Base-by-base conservation (phyloP, 495 filamentous ascomycete species). In the Hypoxylon intermedium region DNA sequence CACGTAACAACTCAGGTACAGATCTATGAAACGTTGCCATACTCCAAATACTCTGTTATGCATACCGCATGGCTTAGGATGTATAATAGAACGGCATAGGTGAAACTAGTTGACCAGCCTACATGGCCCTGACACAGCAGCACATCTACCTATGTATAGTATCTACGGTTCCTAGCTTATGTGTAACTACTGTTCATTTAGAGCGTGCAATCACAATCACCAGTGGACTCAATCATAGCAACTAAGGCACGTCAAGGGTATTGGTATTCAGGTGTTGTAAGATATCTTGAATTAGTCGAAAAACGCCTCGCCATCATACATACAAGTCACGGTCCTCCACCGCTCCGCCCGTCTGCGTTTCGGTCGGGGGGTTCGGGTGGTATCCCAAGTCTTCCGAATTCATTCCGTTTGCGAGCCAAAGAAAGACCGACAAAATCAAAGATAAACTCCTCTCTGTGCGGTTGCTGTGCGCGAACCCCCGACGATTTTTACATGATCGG, bases 261-360 rank as follows among this genome's bases (percentile, higher is more conserved):
- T 59, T 53, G 19, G 24, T 48, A 58, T 64, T 53, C 30, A 45
- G 44, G 60, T 48, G 38, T 65, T 55, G 33, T 65, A 65, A 65
- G 56, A 65, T 65, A 56, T 65, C 61, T 65, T 56, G 44, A 59
- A 65, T 65, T 65, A 65, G 61, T 65, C 50, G 61, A 43, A 63
- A 65, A 65, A 65, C 62, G 62, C 62, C 62, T 60, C 52, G 51
- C 62, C 62, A 60, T 65, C 56, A 65, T 60, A 65, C 56, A 65
- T 60, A 65, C 62, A 65, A 60, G 47, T 38, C 7, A 60, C 44
- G 47, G 49, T 15, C 31, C 24, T 41, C 46, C 59, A 51, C 56
- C 51, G 38, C 31, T 34, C 41, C 20, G 18, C 23, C 45, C 38
- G 7, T 13, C 24, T 6, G 13, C 16, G 20, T 6, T 38, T 38